Conservation (phyloP, 164 flowering plant species). For the Umbellularia californica region DNA sequence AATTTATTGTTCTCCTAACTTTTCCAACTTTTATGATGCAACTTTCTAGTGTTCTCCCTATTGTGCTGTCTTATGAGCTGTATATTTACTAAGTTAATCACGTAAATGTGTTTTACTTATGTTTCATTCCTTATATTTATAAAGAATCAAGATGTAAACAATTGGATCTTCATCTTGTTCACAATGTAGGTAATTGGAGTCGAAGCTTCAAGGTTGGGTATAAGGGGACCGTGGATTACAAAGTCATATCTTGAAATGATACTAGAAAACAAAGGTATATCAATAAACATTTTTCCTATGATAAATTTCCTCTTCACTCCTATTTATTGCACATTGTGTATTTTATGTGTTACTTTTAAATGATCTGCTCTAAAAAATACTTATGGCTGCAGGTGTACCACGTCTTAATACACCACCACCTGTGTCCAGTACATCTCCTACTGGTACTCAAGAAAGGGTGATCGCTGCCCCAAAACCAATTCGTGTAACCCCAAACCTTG, state of each 20-base stretch:
- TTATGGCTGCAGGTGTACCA: conserved; percentile 74
- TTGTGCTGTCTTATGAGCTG: background rate
- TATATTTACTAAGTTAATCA: background rate
- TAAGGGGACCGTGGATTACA: conserved; percentile 92
- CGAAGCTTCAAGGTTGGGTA: conserved; percentile 68
- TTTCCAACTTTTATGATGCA: background rate
- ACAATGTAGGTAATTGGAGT: conserved; percentile 68
- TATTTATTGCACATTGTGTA: conserved; percentile 13
- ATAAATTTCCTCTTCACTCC: background rate
- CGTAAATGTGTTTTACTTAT: background rate
- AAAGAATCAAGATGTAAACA: conserved; percentile 3
- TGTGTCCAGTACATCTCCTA: conserved; percentile 34
- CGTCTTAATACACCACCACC: conserved; percentile 95
- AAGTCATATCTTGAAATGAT: conserved; percentile 96
- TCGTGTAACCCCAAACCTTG: conserved; percentile 61
- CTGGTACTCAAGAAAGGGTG: conserved; percentile 45
- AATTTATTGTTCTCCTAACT: too few relatives aligned
- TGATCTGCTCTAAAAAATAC: conserved; percentile 14
- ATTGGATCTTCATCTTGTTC: conserved; percentile 3
- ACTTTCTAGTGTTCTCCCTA: background rate
- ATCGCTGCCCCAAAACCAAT: conserved; percentile 79
- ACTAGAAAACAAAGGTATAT: conserved; percentile 80
- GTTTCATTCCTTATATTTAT: conserved; percentile 6
- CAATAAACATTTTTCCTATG: background rate
- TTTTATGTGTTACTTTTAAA: background rate